phyloP scores from a whole-genome alignment of 2,329 filamentous ascomycete species.

The Penicillium freii region DNA sequence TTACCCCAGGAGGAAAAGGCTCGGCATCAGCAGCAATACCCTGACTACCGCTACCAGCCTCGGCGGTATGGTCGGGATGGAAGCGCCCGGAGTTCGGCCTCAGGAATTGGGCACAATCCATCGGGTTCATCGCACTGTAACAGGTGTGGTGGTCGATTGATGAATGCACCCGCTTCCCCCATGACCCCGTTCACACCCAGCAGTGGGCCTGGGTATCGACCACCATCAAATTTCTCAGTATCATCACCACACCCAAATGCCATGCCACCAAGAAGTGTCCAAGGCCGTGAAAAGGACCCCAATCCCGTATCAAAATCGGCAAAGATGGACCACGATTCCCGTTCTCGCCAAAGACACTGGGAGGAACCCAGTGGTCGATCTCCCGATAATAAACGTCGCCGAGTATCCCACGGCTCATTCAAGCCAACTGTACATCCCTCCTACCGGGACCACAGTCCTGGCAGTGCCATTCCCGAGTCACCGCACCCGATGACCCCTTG shows the following conservation, averaged over 20 bases:
- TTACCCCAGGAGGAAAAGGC: constrained; percentile 74
- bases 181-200: constrained; percentile 43
- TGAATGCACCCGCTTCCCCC: constrained; percentile 47
- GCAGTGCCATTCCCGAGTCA: constrained; percentile 28
- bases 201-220: constrained; percentile 14
- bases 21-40: constrained; percentile 84
- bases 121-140: constrained; percentile 40
- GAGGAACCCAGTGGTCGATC: constrained; percentile 44
- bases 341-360: constrained; percentile 27
- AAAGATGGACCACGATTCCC: constrained; percentile 27
- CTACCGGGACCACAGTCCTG: constrained; percentile 36
- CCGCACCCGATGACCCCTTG: constrained; percentile 46
- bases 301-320: constrained; percentile 26
- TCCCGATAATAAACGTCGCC: constrained; percentile 62
- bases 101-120: constrained; percentile 39
- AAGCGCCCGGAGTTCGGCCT: constrained; percentile 36
- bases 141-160: constrained; percentile 48
- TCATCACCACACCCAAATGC: constrained; percentile 32
- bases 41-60: constrained; percentile 91
- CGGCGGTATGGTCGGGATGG: constrained; percentile 62
- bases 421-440: constrained; percentile 34
- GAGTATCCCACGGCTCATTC: constrained; percentile 48
- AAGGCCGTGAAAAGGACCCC: constrained; percentile 25
- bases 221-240: constrained; percentile 31
- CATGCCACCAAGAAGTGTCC: constrained; percentile 22